These are phyloP conservation scores for Pinus albicaulis DNA, from an alignment of 75 land plant species.

Conservation along the genomic window DNA sequence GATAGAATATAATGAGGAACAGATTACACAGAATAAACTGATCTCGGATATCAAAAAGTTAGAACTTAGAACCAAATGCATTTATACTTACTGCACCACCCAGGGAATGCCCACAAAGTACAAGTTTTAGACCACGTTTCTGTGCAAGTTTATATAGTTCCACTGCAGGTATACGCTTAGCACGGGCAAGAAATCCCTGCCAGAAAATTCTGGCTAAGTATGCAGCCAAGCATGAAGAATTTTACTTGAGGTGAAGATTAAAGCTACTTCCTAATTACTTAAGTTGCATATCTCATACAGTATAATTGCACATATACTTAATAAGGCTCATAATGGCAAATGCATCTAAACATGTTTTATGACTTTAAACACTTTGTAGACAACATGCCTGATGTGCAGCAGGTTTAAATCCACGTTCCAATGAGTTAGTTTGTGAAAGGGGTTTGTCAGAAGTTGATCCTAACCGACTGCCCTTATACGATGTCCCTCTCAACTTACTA, in stretches of 20 bases:
- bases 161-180: slow-evolving; percentile 93
- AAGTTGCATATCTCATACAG: not conserved
- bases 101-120: slow-evolving; percentile 96
- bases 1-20: not conserved
- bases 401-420: slow-evolving; percentile 52
- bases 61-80: not conserved
- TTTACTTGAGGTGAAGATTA: not conserved
- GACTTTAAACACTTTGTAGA: not conserved
- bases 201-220: slow-evolving; percentile 8
- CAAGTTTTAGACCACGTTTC: slow-evolving; percentile 79
- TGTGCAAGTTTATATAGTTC: slow-evolving; percentile 91
- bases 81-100: slow-evolving; percentile 88
- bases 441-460: slow-evolving; percentile 19
- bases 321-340: not conserved
- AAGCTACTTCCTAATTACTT: not conserved
- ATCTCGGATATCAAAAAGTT: not conserved
- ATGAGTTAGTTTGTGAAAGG: slow-evolving; percentile 4
- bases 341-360: not conserved
- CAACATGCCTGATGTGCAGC: slow-evolving; percentile 82
- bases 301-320: not conserved
- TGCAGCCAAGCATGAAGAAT: not conserved
- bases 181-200: slow-evolving; percentile 93
- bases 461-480: slow-evolving; percentile 1
- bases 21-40: not conserved
- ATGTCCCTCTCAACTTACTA: not conserved